Evolutionary conservation across 116 monocot species (phyloP).

Genomic region (Dioscorea cayenensis): DNA sequence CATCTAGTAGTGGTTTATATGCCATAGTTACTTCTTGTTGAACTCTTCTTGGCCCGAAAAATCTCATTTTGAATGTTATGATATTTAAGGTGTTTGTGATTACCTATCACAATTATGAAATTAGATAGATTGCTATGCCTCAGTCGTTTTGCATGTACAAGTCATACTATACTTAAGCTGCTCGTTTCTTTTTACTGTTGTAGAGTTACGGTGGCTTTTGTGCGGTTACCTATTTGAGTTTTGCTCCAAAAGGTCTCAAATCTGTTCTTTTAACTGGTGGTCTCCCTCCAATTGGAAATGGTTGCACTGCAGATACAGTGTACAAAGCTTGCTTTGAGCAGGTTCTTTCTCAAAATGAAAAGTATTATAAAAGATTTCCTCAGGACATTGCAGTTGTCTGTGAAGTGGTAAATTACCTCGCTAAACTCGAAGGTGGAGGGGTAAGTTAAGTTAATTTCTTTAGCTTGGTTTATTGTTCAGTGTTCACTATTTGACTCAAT

Average conservation of each 20-base stretch:
- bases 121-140: too few relatives aligned
- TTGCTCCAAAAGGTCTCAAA: slow-evolving; percentile 84
- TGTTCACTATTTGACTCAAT: neutral
- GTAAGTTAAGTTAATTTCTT: slow-evolving; percentile 54
- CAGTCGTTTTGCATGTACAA: neutral
- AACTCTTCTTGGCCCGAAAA: too few relatives aligned
- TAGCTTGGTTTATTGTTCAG: neutral
- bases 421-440: slow-evolving; percentile 70
- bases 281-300: slow-evolving; percentile 74
- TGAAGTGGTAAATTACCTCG: slow-evolving; percentile 56
- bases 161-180: neutral
- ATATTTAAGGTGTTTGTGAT: too few relatives aligned
- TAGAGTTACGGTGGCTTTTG: slow-evolving; percentile 97
- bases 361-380: slow-evolving; percentile 92
- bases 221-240: slow-evolving; percentile 95
- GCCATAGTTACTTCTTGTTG: too few relatives aligned
- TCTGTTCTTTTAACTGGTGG: slow-evolving; percentile 86
- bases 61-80: too few relatives aligned
- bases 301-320: slow-evolving; percentile 76
- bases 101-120: too few relatives aligned
- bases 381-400: slow-evolving; percentile 57
- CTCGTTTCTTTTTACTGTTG: slow-evolving; percentile 11
- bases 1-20: too few relatives aligned
- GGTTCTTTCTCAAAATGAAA: slow-evolving; percentile 81
- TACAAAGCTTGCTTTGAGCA: slow-evolving; percentile 89